phyloP scores from a whole-genome alignment of 192 early-diverging fungal species.

The Cladochytrium replicatum region DNA sequence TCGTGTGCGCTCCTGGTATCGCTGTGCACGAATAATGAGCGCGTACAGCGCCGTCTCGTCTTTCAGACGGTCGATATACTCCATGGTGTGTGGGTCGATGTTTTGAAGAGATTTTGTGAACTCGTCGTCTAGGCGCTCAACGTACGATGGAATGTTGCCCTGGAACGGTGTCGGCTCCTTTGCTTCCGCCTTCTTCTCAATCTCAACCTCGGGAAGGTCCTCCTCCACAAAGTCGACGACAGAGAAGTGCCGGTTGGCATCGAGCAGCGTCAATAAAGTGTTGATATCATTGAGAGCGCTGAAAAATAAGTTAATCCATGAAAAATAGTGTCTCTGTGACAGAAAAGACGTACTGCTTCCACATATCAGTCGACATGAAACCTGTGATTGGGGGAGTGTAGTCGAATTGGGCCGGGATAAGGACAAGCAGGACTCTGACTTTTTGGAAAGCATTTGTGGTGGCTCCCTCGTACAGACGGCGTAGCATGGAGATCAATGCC shows the following conservation, averaged over 20 bases:
- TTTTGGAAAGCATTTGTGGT: slow-evolving; percentile 67
- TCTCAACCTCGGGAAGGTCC: slow-evolving; percentile 40
- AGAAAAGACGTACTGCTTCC: slow-evolving; percentile 49
- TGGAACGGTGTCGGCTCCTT: slow-evolving; percentile 55
- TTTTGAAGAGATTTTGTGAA: slow-evolving; percentile 90
- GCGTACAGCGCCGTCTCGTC: slow-evolving; percentile 83
- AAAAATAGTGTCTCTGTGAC: neutral
- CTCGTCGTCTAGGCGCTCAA: slow-evolving; percentile 96
- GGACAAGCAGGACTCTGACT: slow-evolving; percentile 70
- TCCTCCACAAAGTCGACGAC: slow-evolving; percentile 64
- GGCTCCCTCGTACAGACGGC: slow-evolving; percentile 43
- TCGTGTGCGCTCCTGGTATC: slow-evolving; percentile 68
- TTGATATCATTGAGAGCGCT: slow-evolving; percentile 55
- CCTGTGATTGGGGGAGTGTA: slow-evolving; percentile 47
- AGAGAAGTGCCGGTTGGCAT: slow-evolving; percentile 57
- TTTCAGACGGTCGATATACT: slow-evolving; percentile 88
- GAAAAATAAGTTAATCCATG: slow-evolving; percentile 4
- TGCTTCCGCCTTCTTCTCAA: slow-evolving; percentile 34
- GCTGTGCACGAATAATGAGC: slow-evolving; percentile 76
- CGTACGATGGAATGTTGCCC: slow-evolving; percentile 74
- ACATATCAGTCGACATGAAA: slow-evolving; percentile 68
- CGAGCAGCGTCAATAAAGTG: slow-evolving; percentile 65
- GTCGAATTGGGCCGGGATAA: slow-evolving; percentile 88
- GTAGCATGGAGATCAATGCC: slow-evolving; percentile 59
- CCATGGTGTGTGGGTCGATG: slow-evolving; percentile 94